Percentiles rank a stretch among this genome's conserved stretches.
phyloP scores from a whole-genome alignment of 176 grass and related monocot species.

The Canna indica region DNA sequence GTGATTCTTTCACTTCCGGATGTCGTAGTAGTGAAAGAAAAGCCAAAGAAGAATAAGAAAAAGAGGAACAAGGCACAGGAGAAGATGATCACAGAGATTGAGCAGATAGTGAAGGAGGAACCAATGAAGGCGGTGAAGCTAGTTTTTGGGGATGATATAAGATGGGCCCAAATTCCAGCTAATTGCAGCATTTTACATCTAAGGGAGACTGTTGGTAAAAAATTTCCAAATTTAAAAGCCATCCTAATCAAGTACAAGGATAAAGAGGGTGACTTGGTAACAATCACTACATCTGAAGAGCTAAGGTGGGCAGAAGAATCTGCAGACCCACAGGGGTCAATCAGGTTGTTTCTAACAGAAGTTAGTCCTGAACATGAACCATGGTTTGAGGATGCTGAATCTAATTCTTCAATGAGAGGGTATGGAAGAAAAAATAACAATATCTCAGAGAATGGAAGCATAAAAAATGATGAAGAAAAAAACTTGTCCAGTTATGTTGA shows the following conservation, averaged over 20 bases:
- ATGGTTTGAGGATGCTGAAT: constrained; percentile 30
- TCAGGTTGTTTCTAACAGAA: constrained; percentile 65
- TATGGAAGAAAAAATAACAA: constrained; percentile 30
- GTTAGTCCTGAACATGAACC: constrained; percentile 61
- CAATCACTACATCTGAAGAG: constrained; percentile 76
- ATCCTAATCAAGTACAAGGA: constrained; percentile 90
- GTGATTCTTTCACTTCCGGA: constrained; percentile 36
- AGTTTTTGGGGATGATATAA: constrained; percentile 91
- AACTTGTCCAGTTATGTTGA: constrained; percentile 28
- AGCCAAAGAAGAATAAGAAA: constrained; percentile 54
- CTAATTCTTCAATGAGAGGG: constrained; percentile 23
- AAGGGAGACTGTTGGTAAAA: constrained; percentile 50
- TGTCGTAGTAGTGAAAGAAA: constrained; percentile 46
- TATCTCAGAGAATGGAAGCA: constrained; percentile 37
- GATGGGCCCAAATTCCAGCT: constrained; percentile 66
- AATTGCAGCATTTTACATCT: constrained; percentile 60
- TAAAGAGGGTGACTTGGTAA: constrained; percentile 90
- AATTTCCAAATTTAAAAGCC: constrained; percentile 62
- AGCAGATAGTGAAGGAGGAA: constrained; percentile 32
- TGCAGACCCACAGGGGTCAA: constrained; percentile 38
- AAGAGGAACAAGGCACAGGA: constrained; percentile 1
- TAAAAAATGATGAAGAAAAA: constrained; percentile 22
- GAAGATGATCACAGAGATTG: neutral
- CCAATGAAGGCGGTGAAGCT: constrained; percentile 54
- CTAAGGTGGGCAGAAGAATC: constrained; percentile 76